A percentile compares a stretch with the other conserved stretches of the same genome.
These are phyloP conservation scores for Phialophora expanda DNA, from an alignment of 2,329 filamentous ascomycete species.

Conservation along the genomic window DNA sequence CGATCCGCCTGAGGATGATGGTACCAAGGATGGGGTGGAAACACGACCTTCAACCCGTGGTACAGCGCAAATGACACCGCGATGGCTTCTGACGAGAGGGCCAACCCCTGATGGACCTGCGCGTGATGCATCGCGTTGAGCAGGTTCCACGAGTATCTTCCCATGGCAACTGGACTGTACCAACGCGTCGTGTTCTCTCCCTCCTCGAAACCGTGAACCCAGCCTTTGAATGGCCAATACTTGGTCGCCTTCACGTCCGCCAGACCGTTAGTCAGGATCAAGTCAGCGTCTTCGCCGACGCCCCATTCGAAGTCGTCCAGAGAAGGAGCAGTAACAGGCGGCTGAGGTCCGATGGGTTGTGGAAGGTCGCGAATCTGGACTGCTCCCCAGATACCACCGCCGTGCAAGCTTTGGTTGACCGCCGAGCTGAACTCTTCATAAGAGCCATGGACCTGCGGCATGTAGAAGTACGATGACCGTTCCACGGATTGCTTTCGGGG, in stretches of 20 bases:
- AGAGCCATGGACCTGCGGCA: slow-evolving; percentile 69
- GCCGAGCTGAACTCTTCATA: slow-evolving; percentile 74
- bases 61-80: slow-evolving; percentile 71
- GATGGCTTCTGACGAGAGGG: slow-evolving; percentile 79
- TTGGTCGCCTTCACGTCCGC: slow-evolving; percentile 73
- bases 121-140: slow-evolving; percentile 25
- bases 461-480: slow-evolving; percentile 75
- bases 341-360: slow-evolving; percentile 39
- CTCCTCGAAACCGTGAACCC: slow-evolving; percentile 67
- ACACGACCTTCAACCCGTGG: slow-evolving; percentile 77
- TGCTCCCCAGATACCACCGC: slow-evolving; percentile 41
- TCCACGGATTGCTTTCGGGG: slow-evolving; percentile 76
- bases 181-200: slow-evolving; percentile 63
- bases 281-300: slow-evolving; percentile 67
- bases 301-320: slow-evolving; percentile 37
- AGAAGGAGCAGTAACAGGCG: slow-evolving; percentile 34
- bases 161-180: slow-evolving; percentile 72
- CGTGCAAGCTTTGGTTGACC: slow-evolving; percentile 65
- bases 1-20: slow-evolving; percentile 66
- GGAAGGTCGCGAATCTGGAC: slow-evolving; percentile 37
- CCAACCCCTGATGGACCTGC: slow-evolving; percentile 57
- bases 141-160: slow-evolving; percentile 69
- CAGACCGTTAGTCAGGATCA: slow-evolving; percentile 76
- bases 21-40: slow-evolving; percentile 58
- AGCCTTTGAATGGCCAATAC: slow-evolving; percentile 69